These are phyloP conservation scores for Apiospora sp. DNA, from an alignment of 2,329 filamentous ascomycete genomes.

Conservation along the genomic window DNA sequence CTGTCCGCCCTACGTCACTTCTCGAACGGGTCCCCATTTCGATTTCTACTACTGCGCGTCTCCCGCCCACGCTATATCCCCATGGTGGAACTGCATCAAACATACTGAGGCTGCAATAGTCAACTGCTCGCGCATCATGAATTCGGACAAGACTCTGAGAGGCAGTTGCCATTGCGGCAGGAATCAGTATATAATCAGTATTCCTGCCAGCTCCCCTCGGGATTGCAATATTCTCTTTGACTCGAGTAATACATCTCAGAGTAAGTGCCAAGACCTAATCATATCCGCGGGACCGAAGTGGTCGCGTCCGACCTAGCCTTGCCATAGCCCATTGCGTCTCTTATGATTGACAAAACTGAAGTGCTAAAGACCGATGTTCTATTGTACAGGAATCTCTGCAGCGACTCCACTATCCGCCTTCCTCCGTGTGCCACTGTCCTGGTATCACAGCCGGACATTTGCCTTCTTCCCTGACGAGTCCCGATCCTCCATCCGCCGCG, in stretches of 20 bases:
- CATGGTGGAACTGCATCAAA: constrained; percentile 15
- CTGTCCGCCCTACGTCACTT: constrained; percentile 6
- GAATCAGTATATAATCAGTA: constrained; percentile 79
- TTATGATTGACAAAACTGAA: background rate
- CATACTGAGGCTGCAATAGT: background rate
- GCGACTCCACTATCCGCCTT: constrained; percentile 80
- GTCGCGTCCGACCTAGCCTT: constrained; percentile 10
- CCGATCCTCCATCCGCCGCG: constrained; percentile 69
- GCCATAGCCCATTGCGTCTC: background rate
- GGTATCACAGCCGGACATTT: constrained; percentile 80
- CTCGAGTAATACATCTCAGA: constrained; percentile 69
- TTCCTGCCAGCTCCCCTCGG: constrained; percentile 66
- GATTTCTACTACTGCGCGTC: constrained; percentile 9
- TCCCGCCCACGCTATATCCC: background rate
- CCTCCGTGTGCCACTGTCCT: constrained; percentile 81
- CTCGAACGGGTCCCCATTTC: background rate
- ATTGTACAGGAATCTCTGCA: constrained; percentile 64
- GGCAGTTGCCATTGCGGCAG: constrained; percentile 87
- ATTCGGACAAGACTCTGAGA: constrained; percentile 63
- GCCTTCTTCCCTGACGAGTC: constrained; percentile 83
- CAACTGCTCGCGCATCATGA: constrained; percentile 48
- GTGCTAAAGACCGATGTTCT: constrained; percentile 30
- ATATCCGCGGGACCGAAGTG: background rate
- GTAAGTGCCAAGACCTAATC: constrained; percentile 61
- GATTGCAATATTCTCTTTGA: constrained; percentile 78